A percentile compares a stretch with the other conserved stretches of the same genome.
phyloP scores from a whole-genome alignment of 352 stramenopile species.

The Globisporangium sylvaticum region DNA sequence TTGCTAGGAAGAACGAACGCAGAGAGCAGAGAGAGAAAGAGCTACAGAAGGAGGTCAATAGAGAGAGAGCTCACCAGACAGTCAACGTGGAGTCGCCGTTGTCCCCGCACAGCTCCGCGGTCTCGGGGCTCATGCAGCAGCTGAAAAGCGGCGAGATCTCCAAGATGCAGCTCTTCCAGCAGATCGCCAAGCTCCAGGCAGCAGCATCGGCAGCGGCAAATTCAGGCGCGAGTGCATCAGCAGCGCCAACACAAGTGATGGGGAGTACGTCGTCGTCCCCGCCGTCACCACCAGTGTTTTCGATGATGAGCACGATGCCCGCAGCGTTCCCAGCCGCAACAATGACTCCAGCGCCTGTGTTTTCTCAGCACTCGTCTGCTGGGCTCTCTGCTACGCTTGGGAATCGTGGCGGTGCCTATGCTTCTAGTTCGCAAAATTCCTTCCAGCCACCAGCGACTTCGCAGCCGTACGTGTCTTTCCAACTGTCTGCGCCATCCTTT shows the following conservation, averaged over 20 bases:
- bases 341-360: constrained; percentile 1
- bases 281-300: not conserved
- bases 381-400: not conserved
- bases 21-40: not conserved
- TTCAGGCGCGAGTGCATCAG: constrained; percentile 5
- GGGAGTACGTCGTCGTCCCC: not conserved
- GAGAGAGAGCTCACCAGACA: not conserved
- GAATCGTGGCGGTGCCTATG: not conserved
- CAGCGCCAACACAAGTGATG: not conserved
- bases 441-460: not conserved
- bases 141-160: constrained; percentile 83
- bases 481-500: not conserved
- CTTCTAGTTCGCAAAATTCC: not conserved
- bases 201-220: not conserved
- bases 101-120: constrained; percentile 29
- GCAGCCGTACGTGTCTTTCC: constrained; percentile 3
- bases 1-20: not conserved
- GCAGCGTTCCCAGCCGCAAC: not conserved
- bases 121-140: constrained; percentile 78
- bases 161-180: constrained; percentile 83
- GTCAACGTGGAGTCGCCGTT: constrained; percentile 33
- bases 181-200: constrained; percentile 68
- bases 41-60: not conserved
- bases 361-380: not conserved
- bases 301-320: not conserved